Evolutionary conservation across 192 early-diverging fungal species (phyloP).

Genomic region (Rhizophlyctis rosea): DNA sequence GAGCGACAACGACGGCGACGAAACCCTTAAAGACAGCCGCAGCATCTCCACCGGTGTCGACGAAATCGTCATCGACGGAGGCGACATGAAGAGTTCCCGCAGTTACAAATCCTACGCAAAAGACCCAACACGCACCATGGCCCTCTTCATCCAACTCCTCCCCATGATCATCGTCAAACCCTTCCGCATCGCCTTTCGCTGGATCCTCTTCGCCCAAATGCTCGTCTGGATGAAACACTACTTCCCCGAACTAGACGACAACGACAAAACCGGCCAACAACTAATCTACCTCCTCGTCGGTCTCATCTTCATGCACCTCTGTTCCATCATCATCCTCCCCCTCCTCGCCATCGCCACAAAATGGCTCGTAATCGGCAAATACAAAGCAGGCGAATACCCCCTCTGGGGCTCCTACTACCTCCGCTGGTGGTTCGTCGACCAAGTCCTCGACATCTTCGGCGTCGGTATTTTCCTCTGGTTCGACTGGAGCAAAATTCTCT

Average conservation of each 20-base stretch:
- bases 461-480: conserved; percentile 29
- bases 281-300: not conserved
- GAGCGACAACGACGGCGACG: too few relatives aligned
- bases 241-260: conserved; percentile 11
- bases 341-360: conserved; percentile 33
- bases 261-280: conserved; percentile 18
- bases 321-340: conserved; percentile 24
- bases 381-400: conserved; percentile 39
- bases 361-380: conserved; percentile 45
- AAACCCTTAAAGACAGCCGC: too few relatives aligned
- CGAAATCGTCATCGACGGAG: too few relatives aligned
- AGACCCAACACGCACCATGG: too few relatives aligned
- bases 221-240: conserved; percentile 1
- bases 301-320: conserved; percentile 9
- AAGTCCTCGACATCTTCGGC: conserved; percentile 31
- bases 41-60: too few relatives aligned
- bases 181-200: not conserved
- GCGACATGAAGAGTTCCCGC: too few relatives aligned
- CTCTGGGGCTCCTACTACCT: conserved; percentile 44
- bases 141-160: too few relatives aligned
- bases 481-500: conserved; percentile 17
- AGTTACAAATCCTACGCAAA: too few relatives aligned
- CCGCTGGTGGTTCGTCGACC: conserved; percentile 45
- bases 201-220: not conserved
- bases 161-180: not conserved